Conservation (phyloP, 352 stramenopile species). For the Globisporangium acanthophoron region DNA sequence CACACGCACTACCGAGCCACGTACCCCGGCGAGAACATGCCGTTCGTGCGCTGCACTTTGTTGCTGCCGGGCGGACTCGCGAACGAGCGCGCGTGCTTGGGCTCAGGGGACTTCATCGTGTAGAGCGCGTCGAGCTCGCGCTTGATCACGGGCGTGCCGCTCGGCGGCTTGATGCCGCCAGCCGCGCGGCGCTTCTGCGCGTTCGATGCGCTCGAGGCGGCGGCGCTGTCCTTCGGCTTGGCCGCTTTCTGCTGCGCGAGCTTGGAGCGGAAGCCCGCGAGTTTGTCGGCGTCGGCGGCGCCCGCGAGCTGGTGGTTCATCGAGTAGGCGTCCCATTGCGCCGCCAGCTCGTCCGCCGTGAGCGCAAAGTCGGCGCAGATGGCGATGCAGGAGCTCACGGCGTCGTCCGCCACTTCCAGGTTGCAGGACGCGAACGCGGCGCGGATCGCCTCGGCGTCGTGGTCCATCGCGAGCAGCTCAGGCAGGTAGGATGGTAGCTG, state of each 20-base stretch:
- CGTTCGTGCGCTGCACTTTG: constrained; percentile 63
- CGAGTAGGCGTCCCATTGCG: constrained; percentile 81
- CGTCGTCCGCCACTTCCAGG: constrained; percentile 67
- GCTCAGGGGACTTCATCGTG: constrained; percentile 66
- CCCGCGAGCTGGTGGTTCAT: constrained; percentile 79
- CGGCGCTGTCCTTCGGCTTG: constrained; percentile 32
- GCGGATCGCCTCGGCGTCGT: constrained; percentile 53
- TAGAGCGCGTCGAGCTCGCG: constrained; percentile 67
- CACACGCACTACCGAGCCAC: background rate
- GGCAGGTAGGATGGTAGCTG: background rate
- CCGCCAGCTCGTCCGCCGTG: constrained; percentile 69
- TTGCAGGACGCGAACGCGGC: constrained; percentile 70
- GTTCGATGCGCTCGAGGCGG: background rate
- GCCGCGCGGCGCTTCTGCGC: constrained; percentile 42
- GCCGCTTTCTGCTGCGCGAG: constrained; percentile 48
- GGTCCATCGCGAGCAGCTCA: constrained; percentile 27
- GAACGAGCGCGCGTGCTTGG: constrained; percentile 63
- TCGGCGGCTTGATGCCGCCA: constrained; percentile 25
- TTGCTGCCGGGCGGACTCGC: constrained; percentile 43
- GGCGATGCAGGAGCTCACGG: constrained; percentile 52
- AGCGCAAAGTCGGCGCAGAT: constrained; percentile 76
- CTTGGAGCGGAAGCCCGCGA: constrained; percentile 68
- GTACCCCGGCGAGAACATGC: constrained; percentile 69
- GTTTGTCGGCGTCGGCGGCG: constrained; percentile 44
- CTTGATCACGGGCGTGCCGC: constrained; percentile 57